Percentiles rank a stretch among this genome's conserved stretches.
Evolutionary conservation across 1,284 basidiomycete species (phyloP).

Genomic region (Cerrena zonata): DNA sequence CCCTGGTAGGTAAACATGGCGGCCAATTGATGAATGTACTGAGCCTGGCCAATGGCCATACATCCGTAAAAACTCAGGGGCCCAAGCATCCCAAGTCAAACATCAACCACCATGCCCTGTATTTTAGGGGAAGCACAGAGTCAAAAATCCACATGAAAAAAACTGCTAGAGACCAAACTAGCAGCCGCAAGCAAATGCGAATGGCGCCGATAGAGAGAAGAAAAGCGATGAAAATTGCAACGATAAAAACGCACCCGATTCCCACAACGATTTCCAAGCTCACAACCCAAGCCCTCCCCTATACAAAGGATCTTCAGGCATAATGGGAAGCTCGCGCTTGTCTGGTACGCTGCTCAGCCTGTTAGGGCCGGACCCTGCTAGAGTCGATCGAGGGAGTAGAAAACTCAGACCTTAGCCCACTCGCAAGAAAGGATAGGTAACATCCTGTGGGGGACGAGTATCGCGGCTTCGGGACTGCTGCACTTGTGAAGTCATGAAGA

Average conservation of each 20-base stretch:
- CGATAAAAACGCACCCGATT: conserved; percentile 1
- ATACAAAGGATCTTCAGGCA: conserved; percentile 12
- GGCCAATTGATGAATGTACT: not conserved
- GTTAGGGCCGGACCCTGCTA: conserved; percentile 17
- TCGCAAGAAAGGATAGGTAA: conserved; percentile 17
- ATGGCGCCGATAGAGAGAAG: conserved; percentile 2
- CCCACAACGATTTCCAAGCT: conserved; percentile 1
- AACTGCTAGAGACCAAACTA: not conserved
- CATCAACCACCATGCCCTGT: not conserved
- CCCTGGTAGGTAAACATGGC: not conserved
- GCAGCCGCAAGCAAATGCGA: not conserved
- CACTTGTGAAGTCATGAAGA: conserved; percentile 1
- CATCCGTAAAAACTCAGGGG: too few relatives aligned
- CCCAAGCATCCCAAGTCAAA: not conserved
- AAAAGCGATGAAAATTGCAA: not conserved
- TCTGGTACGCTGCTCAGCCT: conserved; percentile 21
- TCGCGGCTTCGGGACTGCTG: conserved; percentile 23
- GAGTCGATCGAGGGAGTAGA: conserved; percentile 19
- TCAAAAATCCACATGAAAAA: not conserved
- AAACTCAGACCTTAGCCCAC: conserved; percentile 30
- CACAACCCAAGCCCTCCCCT: not conserved
- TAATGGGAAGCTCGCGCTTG: conserved; percentile 8
- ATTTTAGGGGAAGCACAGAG: not conserved
- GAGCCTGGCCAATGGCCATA: not conserved
- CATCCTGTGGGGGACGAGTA: conserved; percentile 21